Evolutionary conservation across 345 rosid genomes (phyloP).

Genomic region (Arabidopsis suecica): DNA sequence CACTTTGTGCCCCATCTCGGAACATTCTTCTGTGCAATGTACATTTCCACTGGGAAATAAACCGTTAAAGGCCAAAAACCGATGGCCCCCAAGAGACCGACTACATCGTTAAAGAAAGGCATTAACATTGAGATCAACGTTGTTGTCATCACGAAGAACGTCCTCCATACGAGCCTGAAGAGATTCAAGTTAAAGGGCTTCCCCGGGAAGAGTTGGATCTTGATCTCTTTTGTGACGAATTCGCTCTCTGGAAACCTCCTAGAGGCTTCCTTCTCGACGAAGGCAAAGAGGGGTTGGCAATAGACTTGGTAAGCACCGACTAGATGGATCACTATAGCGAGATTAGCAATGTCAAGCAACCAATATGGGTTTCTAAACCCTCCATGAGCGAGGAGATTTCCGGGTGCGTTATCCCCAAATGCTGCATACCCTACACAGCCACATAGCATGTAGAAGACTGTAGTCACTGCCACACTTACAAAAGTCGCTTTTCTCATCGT

Average conservation of each 20-base stretch:
- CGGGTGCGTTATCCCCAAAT: conserved; percentile 82
- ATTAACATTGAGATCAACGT: conserved; percentile 83
- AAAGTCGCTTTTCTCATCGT: conserved; percentile 87
- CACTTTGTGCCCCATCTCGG: conserved; percentile 81
- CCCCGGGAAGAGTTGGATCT: conserved; percentile 54
- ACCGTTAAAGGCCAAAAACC: conserved; percentile 97
- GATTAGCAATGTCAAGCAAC: conserved; percentile 89
- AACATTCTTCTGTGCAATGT: conserved; percentile 67
- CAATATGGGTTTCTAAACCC: conserved; percentile 85
- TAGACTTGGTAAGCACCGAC: conserved; percentile 92
- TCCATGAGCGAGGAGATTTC: conserved; percentile 72
- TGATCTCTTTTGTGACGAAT: conserved; percentile 62
- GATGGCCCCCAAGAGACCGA: conserved; percentile 83
- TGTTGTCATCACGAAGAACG: conserved; percentile 69
- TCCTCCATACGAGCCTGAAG: conserved; percentile 87
- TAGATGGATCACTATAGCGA: conserved; percentile 80
- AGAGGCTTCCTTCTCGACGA: conserved; percentile 65
- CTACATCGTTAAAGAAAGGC: conserved; percentile 86
- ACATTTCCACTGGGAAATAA: conserved; percentile 94
- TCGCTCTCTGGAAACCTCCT: conserved; percentile 60
- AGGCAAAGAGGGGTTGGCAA: conserved; percentile 87
- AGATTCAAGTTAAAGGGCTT: conserved; percentile 61
- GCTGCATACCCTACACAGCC: conserved; percentile 92
- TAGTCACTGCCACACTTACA: conserved; percentile 71
- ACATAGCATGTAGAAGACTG: conserved; percentile 88